Evolutionary conservation across 1,139 yeast genomes (phyloP).

Genomic region (Meyerozyma guilliermondii): DNA sequence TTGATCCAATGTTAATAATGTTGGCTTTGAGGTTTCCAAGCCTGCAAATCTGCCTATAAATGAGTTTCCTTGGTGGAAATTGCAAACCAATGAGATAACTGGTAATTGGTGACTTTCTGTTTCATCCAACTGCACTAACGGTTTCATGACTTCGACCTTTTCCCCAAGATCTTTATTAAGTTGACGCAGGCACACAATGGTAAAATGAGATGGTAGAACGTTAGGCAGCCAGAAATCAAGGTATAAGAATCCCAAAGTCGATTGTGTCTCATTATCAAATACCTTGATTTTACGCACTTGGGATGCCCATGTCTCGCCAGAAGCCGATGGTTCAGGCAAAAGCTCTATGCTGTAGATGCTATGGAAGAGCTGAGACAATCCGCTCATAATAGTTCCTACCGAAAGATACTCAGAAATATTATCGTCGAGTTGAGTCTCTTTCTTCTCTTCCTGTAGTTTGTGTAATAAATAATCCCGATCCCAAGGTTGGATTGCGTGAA

Average conservation of each 20-base stretch:
- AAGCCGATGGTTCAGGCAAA: constrained; percentile 55
- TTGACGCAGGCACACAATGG: constrained; percentile 86
- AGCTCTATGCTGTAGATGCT: constrained; percentile 72
- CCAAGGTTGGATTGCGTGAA: constrained; percentile 71
- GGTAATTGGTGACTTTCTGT: constrained; percentile 65
- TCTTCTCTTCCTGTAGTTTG: constrained; percentile 11
- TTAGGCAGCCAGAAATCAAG: constrained; percentile 45
- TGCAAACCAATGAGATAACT: constrained; percentile 83
- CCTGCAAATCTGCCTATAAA: constrained; percentile 25
- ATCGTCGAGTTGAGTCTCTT: constrained; percentile 12
- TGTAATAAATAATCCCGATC: constrained; percentile 69
- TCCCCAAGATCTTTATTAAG: constrained; percentile 30
- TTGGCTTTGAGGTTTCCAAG: constrained; percentile 21
- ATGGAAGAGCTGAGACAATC: constrained; percentile 67
- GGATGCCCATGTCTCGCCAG: constrained; percentile 83
- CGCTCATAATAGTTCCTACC: constrained; percentile 81
- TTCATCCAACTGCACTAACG: constrained; percentile 49
- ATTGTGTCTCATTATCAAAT: constrained; percentile 21
- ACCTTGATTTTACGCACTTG: constrained; percentile 84
- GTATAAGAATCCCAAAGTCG: constrained; percentile 35
- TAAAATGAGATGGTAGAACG: constrained; percentile 84
- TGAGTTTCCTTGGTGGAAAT: constrained; percentile 42
- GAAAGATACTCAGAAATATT: constrained; percentile 65
- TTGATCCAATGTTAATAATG: constrained; percentile 64
- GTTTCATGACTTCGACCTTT: constrained; percentile 24